Conservation (phyloP, 257 asterid species). For the Nicotiana paniculata region DNA sequence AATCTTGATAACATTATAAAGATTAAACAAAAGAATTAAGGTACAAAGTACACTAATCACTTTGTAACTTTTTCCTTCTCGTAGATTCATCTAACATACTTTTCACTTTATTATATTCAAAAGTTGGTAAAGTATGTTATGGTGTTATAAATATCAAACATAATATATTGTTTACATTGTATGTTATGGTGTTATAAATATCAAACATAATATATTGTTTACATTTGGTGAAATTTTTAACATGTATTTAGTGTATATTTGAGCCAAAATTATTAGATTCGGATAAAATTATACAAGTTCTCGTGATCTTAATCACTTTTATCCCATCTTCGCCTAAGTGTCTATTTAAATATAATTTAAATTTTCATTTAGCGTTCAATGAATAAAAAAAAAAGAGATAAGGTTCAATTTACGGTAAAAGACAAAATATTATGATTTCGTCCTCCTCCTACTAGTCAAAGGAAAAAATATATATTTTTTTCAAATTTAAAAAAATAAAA, state of each 20-base stretch:
- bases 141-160: neutral
- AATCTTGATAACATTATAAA: neutral
- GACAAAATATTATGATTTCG: no score
- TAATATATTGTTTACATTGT: no score
- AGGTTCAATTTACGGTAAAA: no score
- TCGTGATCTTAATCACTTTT: neutral
- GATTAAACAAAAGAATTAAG: neutral
- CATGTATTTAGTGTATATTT: no score
- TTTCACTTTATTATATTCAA: neutral
- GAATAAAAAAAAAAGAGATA: neutral
- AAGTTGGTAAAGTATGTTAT: neutral
- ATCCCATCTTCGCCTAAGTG: neutral
- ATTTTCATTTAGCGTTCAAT: neutral
- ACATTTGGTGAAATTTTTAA: no score
- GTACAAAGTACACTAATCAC: neutral
- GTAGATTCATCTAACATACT: neutral
- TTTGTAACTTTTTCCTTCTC: neutral
- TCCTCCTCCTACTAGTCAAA: no score
- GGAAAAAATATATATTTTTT: neutral
- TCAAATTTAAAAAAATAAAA: neutral
- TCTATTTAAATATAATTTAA: neutral
- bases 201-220: no score
- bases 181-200: neutral
- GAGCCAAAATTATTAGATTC: no score
- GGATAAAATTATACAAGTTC: no score